Base-by-base conservation (phyloP, 2,329 filamentous ascomycete genomes). In the Hymenoscyphus scutula region DNA sequence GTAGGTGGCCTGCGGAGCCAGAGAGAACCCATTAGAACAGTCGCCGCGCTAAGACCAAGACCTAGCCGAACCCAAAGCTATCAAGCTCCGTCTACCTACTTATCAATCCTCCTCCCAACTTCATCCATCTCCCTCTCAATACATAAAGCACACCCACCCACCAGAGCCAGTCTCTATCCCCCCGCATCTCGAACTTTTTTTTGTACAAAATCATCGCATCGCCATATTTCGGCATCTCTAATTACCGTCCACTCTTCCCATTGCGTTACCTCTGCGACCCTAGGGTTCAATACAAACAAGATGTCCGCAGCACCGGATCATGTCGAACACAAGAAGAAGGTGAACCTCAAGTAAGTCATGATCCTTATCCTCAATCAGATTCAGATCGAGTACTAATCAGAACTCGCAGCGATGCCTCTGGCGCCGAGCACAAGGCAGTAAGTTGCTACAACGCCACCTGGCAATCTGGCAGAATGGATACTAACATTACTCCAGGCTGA, bases 351-450 rank as follows among this genome's bases (percentile, higher is more conserved):
- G 91, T 94, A 85, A 76, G 90, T 27, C 32, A n/a, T n/a, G n/a
- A n/a, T n/a, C n/a, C n/a, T n/a, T n/a, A n/a, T n/a, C n/a, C n/a
- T n/a, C n/a, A n/a, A n/a, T n/a, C n/a, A 13, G 51, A 57, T 41
- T 55, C 58, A 54, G 29, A 57, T 55, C 63, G 56, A 66, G 53
- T 64, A 67, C 69, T 85, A 76, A 86, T 75, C 60, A 56, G 57
- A 34, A 55, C 38, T 71, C 61, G 71, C 45, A 97, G 92, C 80
- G 92, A 97, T 79, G 82, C 90, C 76, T 97, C 93, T 65, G 93
- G 93, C 76, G 89, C 90, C 67, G 92, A 96, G 77, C 85, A 87
- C 79, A 95, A 90, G 82, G 84, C 91, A 69, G 91, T 96, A 84
- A 76, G 85, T 74, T 72, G 63, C 60, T 57, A 41, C 57, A 62